Base-by-base conservation (phyloP, 345 rosid species). In the Citrus trifoliata region DNA sequence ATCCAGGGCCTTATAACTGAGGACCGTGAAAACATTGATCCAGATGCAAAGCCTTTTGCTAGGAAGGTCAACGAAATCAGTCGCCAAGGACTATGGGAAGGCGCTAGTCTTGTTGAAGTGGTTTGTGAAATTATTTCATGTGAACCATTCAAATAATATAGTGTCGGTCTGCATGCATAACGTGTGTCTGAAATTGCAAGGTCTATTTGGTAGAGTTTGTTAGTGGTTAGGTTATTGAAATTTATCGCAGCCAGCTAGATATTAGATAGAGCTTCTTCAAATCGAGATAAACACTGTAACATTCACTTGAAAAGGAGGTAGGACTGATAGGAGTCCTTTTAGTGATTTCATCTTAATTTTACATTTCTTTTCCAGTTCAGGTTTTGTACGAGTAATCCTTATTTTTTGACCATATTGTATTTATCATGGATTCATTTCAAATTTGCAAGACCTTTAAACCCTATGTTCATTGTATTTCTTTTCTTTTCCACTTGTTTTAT, bases 71-170 rank as follows among this genome's bases (percentile, higher is more conserved):
- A 90, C 30, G 98, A 93, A 88, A 89, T 83, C 79, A 86, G 83
- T 75, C 99, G 97, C 80, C 98, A 93, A 74, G 98, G 98, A 85
- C 82, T 95, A 70, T 87, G 76, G 81, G 98, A 95, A 85, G 99
- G 99, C 71, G 87, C 97, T 80, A 89, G 85, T 80, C 95, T 95
- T 80, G 93, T 71, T 38, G 97, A 95, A 87, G 98, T 95, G 98
- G 98, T 93, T 74, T 4, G 93, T 89, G 78, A 66, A 80, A 67
- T 33, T 71, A 59, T n/a, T 40, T 10, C 25, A 62, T 67, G 40
- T 75, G 56, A 32, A 67, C 30, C 37, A 27, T 77, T 58, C 40
- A 58, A 53, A 18, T 56, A 32, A 6, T 66, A 6, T 76, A 72
- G 8, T 37, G 40, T 37, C 9, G 40, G 40, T 37, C 40, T 37